phyloP scores from a whole-genome alignment of 805 yeast species.

The Suhomyces xylopsoci region DNA sequence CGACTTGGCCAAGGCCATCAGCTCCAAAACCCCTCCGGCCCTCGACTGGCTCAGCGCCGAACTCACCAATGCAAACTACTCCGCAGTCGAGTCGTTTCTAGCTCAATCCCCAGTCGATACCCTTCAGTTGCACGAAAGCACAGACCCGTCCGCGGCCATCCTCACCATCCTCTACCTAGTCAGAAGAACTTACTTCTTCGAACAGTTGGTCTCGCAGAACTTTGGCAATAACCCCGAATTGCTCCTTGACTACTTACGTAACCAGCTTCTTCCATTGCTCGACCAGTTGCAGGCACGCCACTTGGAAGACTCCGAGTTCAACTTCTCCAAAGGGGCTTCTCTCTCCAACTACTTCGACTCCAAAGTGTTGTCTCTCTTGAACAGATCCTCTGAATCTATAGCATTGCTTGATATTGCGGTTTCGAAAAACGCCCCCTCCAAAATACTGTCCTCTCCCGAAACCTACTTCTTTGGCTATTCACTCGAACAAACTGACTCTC shows the following conservation, averaged over 20 bases:
- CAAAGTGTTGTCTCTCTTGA: conserved; percentile 9
- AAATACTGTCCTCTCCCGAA: neutral
- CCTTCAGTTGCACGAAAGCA: neutral
- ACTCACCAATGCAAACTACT: conserved; percentile 14
- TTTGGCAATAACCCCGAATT: neutral
- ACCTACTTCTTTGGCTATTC: neutral
- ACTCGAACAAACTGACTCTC: neutral
- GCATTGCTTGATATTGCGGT: neutral
- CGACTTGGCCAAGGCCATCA: conserved; percentile 12
- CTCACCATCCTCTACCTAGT: conserved; percentile 21
- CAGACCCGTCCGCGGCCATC: conserved; percentile 7
- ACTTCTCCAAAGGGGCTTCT: conserved; percentile 1
- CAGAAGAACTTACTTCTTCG: conserved; percentile 22
- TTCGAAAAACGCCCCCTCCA: neutral
- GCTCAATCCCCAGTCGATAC: neutral
- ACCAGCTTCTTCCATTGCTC: conserved; percentile 25
- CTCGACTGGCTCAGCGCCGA: conserved; percentile 16
- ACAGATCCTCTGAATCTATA: conserved; percentile 21
- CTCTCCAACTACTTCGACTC: neutral
- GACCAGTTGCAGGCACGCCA: conserved; percentile 15
- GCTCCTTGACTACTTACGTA: conserved; percentile 22
- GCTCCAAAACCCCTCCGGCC: conserved; percentile 5
- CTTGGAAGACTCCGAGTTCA: conserved; percentile 5
- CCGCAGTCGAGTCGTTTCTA: conserved; percentile 10
- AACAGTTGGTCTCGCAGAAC: conserved; percentile 6